These are phyloP conservation scores for Rutstroemia sp. DNA, from an alignment of 2,329 filamentous ascomycete species.

Conservation along the genomic window DNA sequence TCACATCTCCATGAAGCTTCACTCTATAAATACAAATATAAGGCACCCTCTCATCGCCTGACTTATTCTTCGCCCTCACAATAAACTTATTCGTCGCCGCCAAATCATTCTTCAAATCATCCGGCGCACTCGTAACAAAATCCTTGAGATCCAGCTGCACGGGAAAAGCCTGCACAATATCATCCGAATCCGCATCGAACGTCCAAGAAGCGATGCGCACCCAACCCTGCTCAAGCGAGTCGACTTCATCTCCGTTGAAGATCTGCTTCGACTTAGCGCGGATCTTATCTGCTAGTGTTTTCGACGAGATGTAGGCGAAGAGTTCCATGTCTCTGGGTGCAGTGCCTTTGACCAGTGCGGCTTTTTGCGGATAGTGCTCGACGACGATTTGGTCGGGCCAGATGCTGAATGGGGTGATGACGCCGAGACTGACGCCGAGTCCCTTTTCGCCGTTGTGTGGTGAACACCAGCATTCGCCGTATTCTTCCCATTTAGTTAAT, in stretches of 20 bases:
- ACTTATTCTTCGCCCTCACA: conserved; percentile 50
- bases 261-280: conserved; percentile 28
- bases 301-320: conserved; percentile 52
- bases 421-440: conserved; percentile 56
- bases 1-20: conserved; percentile 43
- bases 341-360: conserved; percentile 53
- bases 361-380: conserved; percentile 60
- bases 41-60: conserved; percentile 40
- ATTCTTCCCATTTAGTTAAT: conserved; percentile 64
- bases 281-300: conserved; percentile 28
- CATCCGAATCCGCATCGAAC: conserved; percentile 37
- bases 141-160: conserved; percentile 43
- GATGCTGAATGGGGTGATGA: conserved; percentile 51
- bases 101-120: conserved; percentile 10
- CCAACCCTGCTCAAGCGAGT: conserved; percentile 34
- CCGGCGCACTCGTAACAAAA: conserved; percentile 25
- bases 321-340: conserved; percentile 65
- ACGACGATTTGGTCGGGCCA: conserved; percentile 63
- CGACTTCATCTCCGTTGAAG: conserved; percentile 31
- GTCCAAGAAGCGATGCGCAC: conserved; percentile 51
- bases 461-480: conserved; percentile 85
- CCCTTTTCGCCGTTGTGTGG: conserved; percentile 35
- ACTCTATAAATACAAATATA: conserved; percentile 62
- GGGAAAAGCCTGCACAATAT: conserved; percentile 43
- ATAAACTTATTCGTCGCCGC: conserved; percentile 44